phyloP scores from a whole-genome alignment of 495 filamentous ascomycete genomes.

The Neurospora tetraspora region DNA sequence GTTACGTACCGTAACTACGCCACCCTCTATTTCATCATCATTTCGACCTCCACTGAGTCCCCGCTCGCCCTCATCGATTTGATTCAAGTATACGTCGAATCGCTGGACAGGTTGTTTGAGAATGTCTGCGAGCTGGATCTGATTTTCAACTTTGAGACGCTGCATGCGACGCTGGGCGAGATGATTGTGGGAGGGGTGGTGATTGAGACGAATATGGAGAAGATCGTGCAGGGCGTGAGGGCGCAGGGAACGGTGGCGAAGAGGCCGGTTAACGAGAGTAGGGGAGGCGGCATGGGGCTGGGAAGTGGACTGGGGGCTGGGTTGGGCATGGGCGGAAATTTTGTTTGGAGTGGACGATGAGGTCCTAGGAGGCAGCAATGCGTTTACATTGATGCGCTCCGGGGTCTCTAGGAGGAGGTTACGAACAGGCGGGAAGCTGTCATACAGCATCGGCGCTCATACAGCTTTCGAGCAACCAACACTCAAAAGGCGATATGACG shows the following conservation, averaged over 20 bases:
- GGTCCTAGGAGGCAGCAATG: no score
- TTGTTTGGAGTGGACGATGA: slow-evolving; percentile 49
- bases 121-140: slow-evolving; percentile 97
- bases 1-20: slow-evolving; percentile 98
- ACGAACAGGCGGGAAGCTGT: not conserved
- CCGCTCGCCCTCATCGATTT: slow-evolving; percentile 91
- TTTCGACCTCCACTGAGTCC: slow-evolving; percentile 93
- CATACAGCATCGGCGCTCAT: not conserved
- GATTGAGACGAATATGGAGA: slow-evolving; percentile 81
- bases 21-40: slow-evolving; percentile 96
- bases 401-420: not conserved
- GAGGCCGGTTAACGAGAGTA: slow-evolving; percentile 48
- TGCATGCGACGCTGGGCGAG: slow-evolving; percentile 84
- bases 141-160: slow-evolving; percentile 97
- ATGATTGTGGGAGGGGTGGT: slow-evolving; percentile 97
- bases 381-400: not conserved
- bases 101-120: slow-evolving; percentile 89
- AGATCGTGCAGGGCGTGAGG: slow-evolving; percentile 76
- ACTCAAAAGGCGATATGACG: not conserved
- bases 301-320: slow-evolving; percentile 28
- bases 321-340: slow-evolving; percentile 44
- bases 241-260: slow-evolving; percentile 70
- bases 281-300: slow-evolving; percentile 13
- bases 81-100: slow-evolving; percentile 96
- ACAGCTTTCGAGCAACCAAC: not conserved